Percentiles rank a stretch among this genome's conserved stretches.
Evolutionary conservation across 257 asterid genomes (phyloP).

Genomic region (Agastache rugosa): DNA sequence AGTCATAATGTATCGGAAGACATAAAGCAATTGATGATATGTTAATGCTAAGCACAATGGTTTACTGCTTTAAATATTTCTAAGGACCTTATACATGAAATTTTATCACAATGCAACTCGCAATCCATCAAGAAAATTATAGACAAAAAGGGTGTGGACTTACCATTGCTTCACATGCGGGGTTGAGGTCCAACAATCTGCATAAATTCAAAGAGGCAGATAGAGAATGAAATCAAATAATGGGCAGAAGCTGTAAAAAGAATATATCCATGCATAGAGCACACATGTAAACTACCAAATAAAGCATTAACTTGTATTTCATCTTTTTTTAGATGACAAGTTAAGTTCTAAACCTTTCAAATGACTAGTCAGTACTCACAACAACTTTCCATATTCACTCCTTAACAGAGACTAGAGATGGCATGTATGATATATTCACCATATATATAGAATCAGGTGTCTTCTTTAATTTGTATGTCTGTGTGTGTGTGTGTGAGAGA

Average conservation of each 20-base stretch:
- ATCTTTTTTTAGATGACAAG: constrained; percentile 10
- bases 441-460: not conserved
- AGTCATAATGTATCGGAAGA: constrained; percentile 2
- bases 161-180: constrained; percentile 87
- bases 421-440: not conserved
- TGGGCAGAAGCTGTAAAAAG: constrained; percentile 27
- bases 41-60: not conserved
- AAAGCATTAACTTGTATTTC: constrained; percentile 16
- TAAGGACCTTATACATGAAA: constrained; percentile 12
- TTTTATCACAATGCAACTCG: constrained; percentile 1
- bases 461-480: not conserved
- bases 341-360: constrained; percentile 7
- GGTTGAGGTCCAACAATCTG: constrained; percentile 93
- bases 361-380: not conserved
- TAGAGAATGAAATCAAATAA: constrained; percentile 31
- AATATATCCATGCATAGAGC: not conserved
- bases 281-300: not conserved
- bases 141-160: constrained; percentile 29
- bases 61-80: constrained; percentile 4
- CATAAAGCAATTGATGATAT: constrained; percentile 1
- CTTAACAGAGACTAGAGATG: not conserved
- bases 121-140: constrained; percentile 21
- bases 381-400: not conserved
- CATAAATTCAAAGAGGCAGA: constrained; percentile 36
- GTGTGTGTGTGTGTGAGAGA: not conserved